These are phyloP conservation scores for Cutaneotrichosporon arboriforme DNA, from an alignment of 1,284 basidiomycete genomes.

Conservation along the genomic window DNA sequence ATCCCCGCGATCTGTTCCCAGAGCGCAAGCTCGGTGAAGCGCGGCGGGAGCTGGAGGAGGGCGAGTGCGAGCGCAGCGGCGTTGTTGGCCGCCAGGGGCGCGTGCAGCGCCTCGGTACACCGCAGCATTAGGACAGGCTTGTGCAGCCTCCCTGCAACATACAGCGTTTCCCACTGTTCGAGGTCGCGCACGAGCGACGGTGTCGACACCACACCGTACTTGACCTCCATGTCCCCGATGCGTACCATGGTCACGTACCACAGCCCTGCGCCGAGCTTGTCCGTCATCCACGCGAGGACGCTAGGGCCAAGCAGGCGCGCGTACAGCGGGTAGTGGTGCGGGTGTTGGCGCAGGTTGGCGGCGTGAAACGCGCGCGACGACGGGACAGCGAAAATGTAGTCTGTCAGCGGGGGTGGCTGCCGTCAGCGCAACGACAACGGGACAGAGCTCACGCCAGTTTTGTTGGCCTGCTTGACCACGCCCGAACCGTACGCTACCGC, in stretches of 20 bases:
- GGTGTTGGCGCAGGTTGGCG: constrained; percentile 85
- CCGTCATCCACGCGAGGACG: constrained; percentile 71
- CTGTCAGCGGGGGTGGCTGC: constrained; percentile 66
- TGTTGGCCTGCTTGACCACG: constrained; percentile 44
- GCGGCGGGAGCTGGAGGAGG: constrained; percentile 57
- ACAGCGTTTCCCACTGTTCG: constrained; percentile 86
- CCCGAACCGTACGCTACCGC: constrained; percentile 48
- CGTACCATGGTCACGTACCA: constrained; percentile 92
- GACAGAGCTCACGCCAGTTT: constrained; percentile 24
- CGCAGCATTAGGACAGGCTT: constrained; percentile 87
- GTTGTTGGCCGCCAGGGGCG: constrained; percentile 90
- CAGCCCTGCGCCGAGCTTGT: constrained; percentile 69
- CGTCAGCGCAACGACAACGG: neutral
- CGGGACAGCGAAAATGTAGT: constrained; percentile 92
- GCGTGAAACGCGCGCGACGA: constrained; percentile 89
- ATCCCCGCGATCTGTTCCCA: constrained; percentile 83
- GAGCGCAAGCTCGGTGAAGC: constrained; percentile 70
- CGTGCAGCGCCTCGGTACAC: constrained; percentile 78
- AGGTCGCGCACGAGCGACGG: constrained; percentile 84
- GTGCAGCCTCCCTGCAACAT: constrained; percentile 93
- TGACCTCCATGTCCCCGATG: constrained; percentile 78
- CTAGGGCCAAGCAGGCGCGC: constrained; percentile 67
- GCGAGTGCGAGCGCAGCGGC: constrained; percentile 81
- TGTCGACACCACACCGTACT: constrained; percentile 95
- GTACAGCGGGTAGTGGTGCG: constrained; percentile 81